Evolutionary conservation across 129 eudicot species (phyloP).

Genomic region (Rutidosis leptorrhynchoides): DNA sequence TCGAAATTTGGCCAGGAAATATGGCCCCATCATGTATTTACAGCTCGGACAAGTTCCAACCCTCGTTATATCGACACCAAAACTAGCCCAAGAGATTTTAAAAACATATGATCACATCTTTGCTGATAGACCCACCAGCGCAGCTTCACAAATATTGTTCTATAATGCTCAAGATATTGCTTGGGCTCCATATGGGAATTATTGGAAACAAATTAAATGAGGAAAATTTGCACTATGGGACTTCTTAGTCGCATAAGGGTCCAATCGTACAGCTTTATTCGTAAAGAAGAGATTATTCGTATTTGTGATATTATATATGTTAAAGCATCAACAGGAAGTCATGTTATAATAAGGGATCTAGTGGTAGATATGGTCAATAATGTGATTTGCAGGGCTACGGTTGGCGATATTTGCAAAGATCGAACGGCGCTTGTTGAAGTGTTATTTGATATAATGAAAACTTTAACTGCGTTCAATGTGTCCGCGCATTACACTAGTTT

Average conservation of each 20-base stretch:
- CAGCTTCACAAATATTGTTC: slow-evolving; percentile 18
- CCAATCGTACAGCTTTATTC: slow-evolving; percentile 15
- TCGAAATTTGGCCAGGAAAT: slow-evolving; percentile 7
- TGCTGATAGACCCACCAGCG: not conserved
- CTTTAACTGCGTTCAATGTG: not conserved
- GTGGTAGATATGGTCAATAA: slow-evolving; percentile 19
- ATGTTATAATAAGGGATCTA: slow-evolving; percentile 22
- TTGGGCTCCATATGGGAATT: slow-evolving; percentile 24
- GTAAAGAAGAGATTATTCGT: slow-evolving; percentile 19
- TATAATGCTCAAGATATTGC: slow-evolving; percentile 19
- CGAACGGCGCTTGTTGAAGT: not conserved
- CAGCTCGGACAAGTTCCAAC: slow-evolving; percentile 15
- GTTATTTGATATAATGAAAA: not conserved
- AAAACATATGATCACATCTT: slow-evolving; percentile 1
- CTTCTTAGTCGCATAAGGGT: slow-evolving; percentile 25
- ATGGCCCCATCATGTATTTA: slow-evolving; percentile 17
- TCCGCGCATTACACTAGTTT: not conserved
- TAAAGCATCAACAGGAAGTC: not conserved
- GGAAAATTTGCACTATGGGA: slow-evolving; percentile 25
- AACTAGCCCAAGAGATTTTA: slow-evolving; percentile 18
- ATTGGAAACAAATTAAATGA: slow-evolving; percentile 35
- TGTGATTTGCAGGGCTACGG: slow-evolving; percentile 30
- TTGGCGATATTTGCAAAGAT: slow-evolving; percentile 15
- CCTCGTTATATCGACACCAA: slow-evolving; percentile 2
- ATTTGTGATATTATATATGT: not conserved